Evolutionary conservation across 306 rosid genomes (phyloP).

Genomic region (Begonia masoniana): DNA sequence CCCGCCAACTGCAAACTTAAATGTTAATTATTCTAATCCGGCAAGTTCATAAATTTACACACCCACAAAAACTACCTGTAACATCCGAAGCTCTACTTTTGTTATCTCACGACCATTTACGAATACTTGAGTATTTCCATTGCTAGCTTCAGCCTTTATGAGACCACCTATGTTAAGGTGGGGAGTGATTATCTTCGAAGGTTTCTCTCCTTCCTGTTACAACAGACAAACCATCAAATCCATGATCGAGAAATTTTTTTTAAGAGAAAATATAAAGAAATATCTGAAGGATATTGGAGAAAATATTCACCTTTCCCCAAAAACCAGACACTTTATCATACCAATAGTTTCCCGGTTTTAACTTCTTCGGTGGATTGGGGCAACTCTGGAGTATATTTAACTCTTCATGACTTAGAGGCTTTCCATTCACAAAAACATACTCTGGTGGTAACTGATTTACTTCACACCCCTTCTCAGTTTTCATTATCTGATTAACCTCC

Average conservation of each 20-base stretch:
- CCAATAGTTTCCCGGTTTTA: constrained; percentile 96
- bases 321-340: constrained; percentile 98
- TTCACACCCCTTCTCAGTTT: constrained; percentile 73
- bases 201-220: constrained; percentile 88
- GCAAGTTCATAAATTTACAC: constrained; percentile 1
- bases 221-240: background rate
- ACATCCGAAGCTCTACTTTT: constrained; percentile 90
- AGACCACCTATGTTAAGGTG: constrained; percentile 89
- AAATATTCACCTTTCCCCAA: constrained; percentile 91
- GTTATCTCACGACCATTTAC: constrained; percentile 94
- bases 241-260: constrained; percentile 7
- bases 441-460: constrained; percentile 87
- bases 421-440: constrained; percentile 70
- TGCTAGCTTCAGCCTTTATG: constrained; percentile 68
- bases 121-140: constrained; percentile 86
- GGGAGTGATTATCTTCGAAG: constrained; percentile 71
- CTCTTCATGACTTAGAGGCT: constrained; percentile 68
- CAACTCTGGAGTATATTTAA: constrained; percentile 48
- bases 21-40: constrained; percentile 5
- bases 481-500: constrained; percentile 81
- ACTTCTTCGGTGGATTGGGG: constrained; percentile 75
- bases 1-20: constrained; percentile 79
- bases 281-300: background rate
- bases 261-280: background rate
- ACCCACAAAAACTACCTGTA: constrained; percentile 55